Conservation (phyloP, 495 filamentous ascomycete species). For the Aspergillus hancockii region DNA sequence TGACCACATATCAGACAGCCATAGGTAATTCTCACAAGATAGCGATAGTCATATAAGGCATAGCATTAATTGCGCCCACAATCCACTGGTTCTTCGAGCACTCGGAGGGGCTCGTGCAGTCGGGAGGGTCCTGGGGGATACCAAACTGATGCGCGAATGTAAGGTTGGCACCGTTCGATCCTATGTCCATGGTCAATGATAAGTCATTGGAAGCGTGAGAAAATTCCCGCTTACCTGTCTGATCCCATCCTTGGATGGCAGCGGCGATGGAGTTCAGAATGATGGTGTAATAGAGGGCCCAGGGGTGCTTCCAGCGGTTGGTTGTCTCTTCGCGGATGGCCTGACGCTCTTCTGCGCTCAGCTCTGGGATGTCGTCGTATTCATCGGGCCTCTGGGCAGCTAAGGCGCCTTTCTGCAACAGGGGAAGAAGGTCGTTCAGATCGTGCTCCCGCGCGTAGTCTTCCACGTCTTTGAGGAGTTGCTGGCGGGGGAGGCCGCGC, state of each 20-base stretch:
- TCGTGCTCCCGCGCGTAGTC: conserved; percentile 53
- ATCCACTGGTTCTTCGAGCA: conserved; percentile 41
- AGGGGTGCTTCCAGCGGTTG: conserved; percentile 67
- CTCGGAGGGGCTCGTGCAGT: conserved; percentile 39
- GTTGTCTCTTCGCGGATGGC: conserved; percentile 57
- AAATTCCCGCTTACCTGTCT: conserved; percentile 44
- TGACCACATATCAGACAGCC: not conserved
- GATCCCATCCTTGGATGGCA: conserved; percentile 66
- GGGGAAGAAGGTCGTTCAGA: conserved; percentile 48
- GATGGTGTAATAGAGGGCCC: conserved; percentile 65
- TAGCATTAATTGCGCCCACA: conserved; percentile 47
- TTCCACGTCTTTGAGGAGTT: conserved; percentile 57
- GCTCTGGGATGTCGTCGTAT: conserved; percentile 55
- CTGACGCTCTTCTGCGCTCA: conserved; percentile 55
- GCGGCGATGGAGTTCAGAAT: conserved; percentile 72
- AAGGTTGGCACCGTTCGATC: conserved; percentile 75
- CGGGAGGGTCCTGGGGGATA: conserved; percentile 29
- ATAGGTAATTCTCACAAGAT: conserved; percentile 33
- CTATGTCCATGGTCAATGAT: conserved; percentile 21
- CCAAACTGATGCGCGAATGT: conserved; percentile 58
- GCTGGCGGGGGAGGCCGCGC: conserved; percentile 50
- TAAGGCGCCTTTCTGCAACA: conserved; percentile 63
- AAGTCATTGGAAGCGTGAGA: not conserved
- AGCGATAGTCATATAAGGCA: conserved; percentile 44
- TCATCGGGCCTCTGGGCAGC: conserved; percentile 60